These are phyloP conservation scores for Aplosporella prunicola DNA, from an alignment of 2,329 filamentous ascomycete species.

Conservation along the genomic window DNA sequence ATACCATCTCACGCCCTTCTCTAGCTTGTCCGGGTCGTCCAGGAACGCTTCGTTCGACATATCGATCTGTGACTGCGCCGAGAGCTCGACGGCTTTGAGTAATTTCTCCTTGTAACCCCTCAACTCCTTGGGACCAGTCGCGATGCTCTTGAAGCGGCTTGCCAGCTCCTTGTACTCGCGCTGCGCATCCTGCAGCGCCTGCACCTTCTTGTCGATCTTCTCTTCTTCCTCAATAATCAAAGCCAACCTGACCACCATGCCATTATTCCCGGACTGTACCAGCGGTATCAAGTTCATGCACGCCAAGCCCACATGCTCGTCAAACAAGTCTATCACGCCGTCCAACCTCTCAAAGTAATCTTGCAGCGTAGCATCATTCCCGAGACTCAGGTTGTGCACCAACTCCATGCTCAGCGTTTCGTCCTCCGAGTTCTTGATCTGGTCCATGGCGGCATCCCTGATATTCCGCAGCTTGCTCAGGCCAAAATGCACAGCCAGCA, in stretches of 20 bases:
- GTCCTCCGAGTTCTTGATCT: slow-evolving; percentile 74
- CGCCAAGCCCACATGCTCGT: slow-evolving; percentile 82
- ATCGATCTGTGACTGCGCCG: slow-evolving; percentile 65
- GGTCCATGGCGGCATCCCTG: slow-evolving; percentile 90
- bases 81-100: slow-evolving; percentile 64
- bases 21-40: slow-evolving; percentile 70
- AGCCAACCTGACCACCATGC: slow-evolving; percentile 82
- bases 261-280: slow-evolving; percentile 76
- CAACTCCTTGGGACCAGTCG: slow-evolving; percentile 81
- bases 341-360: slow-evolving; percentile 86
- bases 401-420: slow-evolving; percentile 74
- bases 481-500: slow-evolving; percentile 83
- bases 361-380: slow-evolving; percentile 63
- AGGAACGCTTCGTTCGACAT: slow-evolving; percentile 65
- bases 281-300: slow-evolving; percentile 85
- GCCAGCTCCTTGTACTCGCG: slow-evolving; percentile 94
- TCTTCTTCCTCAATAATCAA: slow-evolving; percentile 93
- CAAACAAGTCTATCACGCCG: slow-evolving; percentile 85
- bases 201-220: slow-evolving; percentile 85
- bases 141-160: slow-evolving; percentile 87
- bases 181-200: slow-evolving; percentile 86
- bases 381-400: slow-evolving; percentile 60
- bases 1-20: slow-evolving; percentile 88
- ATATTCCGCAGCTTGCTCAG: slow-evolving; percentile 88
- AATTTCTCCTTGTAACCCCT: slow-evolving; percentile 98